Percentiles rank a stretch among this genome's conserved stretches.
phyloP scores from a whole-genome alignment of 1,284 basidiomycete species.

The Agroathelia rolfsii region DNA sequence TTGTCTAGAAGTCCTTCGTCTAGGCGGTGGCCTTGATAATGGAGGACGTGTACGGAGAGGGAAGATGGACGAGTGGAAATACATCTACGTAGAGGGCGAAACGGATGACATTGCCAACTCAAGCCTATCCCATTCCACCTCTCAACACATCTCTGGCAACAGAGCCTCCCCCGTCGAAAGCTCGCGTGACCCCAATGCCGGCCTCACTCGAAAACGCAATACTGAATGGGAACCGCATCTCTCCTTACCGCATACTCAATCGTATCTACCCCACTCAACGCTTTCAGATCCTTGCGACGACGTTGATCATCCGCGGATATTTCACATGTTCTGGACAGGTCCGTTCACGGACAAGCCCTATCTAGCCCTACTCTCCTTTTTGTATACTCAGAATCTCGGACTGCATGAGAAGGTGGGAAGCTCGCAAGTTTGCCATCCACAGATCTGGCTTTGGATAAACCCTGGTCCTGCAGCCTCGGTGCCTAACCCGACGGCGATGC shows the following conservation, averaged over 20 bases:
- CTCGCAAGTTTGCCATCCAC: slow-evolving; percentile 50
- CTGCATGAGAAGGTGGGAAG: slow-evolving; percentile 31
- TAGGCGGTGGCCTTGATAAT: slow-evolving; percentile 59
- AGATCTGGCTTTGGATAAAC: slow-evolving; percentile 88
- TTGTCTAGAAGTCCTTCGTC: slow-evolving; percentile 62
- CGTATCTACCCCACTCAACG: slow-evolving; percentile 47
- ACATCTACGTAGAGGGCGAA: slow-evolving; percentile 52
- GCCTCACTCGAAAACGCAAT: slow-evolving; percentile 27
- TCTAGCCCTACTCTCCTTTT: slow-evolving; percentile 67
- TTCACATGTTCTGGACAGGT: slow-evolving; percentile 84
- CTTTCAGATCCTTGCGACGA: slow-evolving; percentile 55
- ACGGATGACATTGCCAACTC: slow-evolving; percentile 29
- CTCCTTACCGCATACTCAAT: slow-evolving; percentile 24
- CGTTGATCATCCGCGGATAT: slow-evolving; percentile 59
- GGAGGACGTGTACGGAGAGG: slow-evolving; percentile 47
- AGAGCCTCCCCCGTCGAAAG: neutral
- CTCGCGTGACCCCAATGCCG: slow-evolving; percentile 25
- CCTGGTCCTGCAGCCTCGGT: slow-evolving; percentile 62
- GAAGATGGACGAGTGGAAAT: slow-evolving; percentile 51
- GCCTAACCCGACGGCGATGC: slow-evolving; percentile 59
- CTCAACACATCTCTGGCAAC: too few relatives aligned
- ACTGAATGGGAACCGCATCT: slow-evolving; percentile 38
- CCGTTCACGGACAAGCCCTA: slow-evolving; percentile 82
- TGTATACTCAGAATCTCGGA: slow-evolving; percentile 76
- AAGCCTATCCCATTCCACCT: slow-evolving; percentile 18